Base-by-base conservation (phyloP, 1,284 basidiomycete genomes). In the Marasmius oreades region DNA sequence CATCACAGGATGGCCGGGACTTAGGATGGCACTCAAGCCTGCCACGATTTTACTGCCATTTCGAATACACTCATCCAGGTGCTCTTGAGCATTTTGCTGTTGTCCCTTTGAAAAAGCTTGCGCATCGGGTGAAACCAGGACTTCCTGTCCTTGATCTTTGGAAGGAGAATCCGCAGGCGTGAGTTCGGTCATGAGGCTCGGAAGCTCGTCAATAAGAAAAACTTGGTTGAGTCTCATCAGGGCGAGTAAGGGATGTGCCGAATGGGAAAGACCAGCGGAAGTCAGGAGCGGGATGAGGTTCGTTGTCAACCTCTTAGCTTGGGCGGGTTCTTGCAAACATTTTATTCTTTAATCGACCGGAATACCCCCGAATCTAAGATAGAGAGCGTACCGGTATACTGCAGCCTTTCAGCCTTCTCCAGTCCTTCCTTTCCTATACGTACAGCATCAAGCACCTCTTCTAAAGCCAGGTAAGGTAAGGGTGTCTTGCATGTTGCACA, bases 171-270 rank as follows among this genome's bases (percentile, higher is more conserved):
- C 11, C 11, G 28, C 26, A n/a, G n/a, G n/a, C n/a, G n/a, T n/a
- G n/a, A n/a, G n/a, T 28, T n/a, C 16, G 59, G 59, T 63, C 20
- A 57, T 57, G 3, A 62, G 61, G 23, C 62, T 47, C 57, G 74
- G 66, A 39, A 90, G 73, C 3, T 78, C 68, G 1, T 77, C 66
- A 47, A 93, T 78, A 34, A 90, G 76, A 23, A 92, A 77, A 14
- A 82, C 79, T 55, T 84, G 80, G 57, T 88, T 81, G 5, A 93
- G 77, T 14, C 89, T 82, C 7, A 82, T 75, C 14, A 96, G 73
- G 0, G 84, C 84, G 14, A 95, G 82, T 12, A 93, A 80, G 1
- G 94, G 94, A 62, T 93, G 85, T 2, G 85, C 77, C 1, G 85
- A 81, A 0, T 81, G 77, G 1, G 83, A 76, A 34, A 86, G 65